These are phyloP conservation scores for Verticillium nubilum DNA, from an alignment of 2,329 filamentous ascomycete species.

Conservation along the genomic window DNA sequence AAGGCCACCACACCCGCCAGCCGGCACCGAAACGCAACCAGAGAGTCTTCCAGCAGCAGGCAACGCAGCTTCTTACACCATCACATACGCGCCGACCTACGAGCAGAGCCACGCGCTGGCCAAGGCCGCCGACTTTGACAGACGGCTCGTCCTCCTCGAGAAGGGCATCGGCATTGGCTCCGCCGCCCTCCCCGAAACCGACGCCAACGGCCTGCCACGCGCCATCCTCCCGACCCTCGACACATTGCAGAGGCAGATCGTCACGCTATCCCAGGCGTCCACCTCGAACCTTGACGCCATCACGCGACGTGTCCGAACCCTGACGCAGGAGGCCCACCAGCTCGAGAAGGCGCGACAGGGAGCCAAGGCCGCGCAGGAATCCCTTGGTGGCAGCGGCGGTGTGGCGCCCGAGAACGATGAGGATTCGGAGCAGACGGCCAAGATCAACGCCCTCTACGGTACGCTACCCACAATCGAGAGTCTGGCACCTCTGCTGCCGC, in stretches of 20 bases:
- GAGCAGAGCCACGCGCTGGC: conserved; percentile 67
- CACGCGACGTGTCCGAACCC: conserved; percentile 61
- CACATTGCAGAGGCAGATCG: conserved; percentile 73
- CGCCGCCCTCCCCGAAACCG: conserved; percentile 58
- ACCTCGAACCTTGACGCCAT: conserved; percentile 69
- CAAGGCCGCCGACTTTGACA: conserved; percentile 83
- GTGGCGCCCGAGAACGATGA: conserved; percentile 34
- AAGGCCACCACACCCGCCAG: conserved; percentile 17
- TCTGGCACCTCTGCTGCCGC: conserved; percentile 76
- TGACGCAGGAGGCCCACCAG: conserved; percentile 67
- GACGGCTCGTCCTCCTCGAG: conserved; percentile 73
- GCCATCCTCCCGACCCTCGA: conserved; percentile 81
- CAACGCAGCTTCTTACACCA: conserved; percentile 38
- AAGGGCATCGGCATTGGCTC: conserved; percentile 73
- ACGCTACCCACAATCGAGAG: conserved; percentile 84
- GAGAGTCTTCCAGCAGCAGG: background rate
- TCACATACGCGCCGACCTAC: conserved; percentile 59
- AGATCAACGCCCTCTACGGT: conserved; percentile 88
- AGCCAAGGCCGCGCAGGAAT: conserved; percentile 57
- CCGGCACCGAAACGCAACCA: conserved; percentile 5
- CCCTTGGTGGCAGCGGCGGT: conserved; percentile 39
- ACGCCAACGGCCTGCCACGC: conserved; percentile 48
- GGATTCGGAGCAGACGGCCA: conserved; percentile 68
- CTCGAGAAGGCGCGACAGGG: conserved; percentile 60
- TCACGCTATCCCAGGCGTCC: conserved; percentile 66